Conservation (phyloP, 129 eudicot species). For the Centaurea solstitialis region DNA sequence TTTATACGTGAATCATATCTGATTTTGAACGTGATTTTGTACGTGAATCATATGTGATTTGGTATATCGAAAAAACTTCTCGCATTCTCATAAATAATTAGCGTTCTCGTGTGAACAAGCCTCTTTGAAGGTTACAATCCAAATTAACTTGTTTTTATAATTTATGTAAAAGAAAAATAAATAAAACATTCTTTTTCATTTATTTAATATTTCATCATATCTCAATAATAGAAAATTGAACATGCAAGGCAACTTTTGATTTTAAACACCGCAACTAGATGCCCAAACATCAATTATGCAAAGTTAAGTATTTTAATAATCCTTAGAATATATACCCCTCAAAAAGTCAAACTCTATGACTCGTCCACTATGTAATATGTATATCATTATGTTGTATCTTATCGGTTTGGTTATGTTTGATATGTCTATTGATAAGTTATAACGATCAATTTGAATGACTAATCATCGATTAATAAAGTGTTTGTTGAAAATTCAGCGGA, state of each 20-base stretch:
- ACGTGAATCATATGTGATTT: no score
- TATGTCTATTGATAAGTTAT: neutral
- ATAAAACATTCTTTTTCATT: neutral
- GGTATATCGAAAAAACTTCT: no score
- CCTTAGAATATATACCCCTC: constrained; percentile 16
- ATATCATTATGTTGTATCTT: constrained; percentile 14
- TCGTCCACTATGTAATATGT: constrained; percentile 16
- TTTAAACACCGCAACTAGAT: constrained; percentile 31
- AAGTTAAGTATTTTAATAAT: constrained; percentile 21
- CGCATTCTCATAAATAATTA: no score
- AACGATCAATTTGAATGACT: no score
- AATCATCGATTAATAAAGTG: no score
- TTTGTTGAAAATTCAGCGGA: no score
- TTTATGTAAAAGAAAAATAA: no score
- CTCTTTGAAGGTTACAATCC: no score
- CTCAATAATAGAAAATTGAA: neutral
- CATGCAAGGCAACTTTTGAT: constrained; percentile 19
- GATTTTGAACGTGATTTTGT: no score
- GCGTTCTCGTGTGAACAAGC: no score
- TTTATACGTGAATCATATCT: no score
- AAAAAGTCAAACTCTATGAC: constrained; percentile 33
- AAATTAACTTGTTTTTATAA: no score
- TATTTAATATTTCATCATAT: neutral
- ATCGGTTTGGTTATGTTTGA: neutral
- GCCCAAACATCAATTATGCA: constrained; percentile 35